These are phyloP conservation scores for Lachnum nothofagi DNA, from an alignment of 2,329 filamentous ascomycete species.

Conservation along the genomic window DNA sequence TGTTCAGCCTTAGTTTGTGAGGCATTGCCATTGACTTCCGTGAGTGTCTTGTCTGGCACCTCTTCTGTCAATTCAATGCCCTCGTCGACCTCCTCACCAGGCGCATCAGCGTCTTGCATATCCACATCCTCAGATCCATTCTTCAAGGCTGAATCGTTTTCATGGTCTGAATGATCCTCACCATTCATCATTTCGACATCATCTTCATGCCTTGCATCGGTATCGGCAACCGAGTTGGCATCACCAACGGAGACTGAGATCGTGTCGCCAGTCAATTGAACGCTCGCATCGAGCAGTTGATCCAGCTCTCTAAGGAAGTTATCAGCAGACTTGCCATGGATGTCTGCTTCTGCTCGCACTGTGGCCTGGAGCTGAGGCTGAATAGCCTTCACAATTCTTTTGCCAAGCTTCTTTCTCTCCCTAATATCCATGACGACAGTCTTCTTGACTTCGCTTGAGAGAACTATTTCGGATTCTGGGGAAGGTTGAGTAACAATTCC, in stretches of 20 bases:
- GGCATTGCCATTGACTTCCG: conserved; percentile 21
- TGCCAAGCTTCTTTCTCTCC: conserved; percentile 78
- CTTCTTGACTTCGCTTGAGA: conserved; percentile 31
- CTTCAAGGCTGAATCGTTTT: conserved; percentile 3
- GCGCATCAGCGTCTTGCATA: conserved; percentile 34
- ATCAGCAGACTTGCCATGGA: conserved; percentile 65
- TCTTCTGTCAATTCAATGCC: conserved; percentile 19
- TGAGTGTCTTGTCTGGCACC: neutral
- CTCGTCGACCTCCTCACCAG: conserved; percentile 16
- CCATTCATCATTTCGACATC: conserved; percentile 21
- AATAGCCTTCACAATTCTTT: conserved; percentile 79
- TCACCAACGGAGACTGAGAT: conserved; percentile 39
- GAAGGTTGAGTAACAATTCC: conserved; percentile 39
- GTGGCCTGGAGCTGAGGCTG: conserved; percentile 74
- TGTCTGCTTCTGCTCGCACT: conserved; percentile 73
- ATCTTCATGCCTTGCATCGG: conserved; percentile 37
- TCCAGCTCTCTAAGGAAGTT: conserved; percentile 70
- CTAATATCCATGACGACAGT: conserved; percentile 58
- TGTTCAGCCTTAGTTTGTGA: conserved; percentile 23
- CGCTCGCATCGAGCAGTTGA: conserved; percentile 62
- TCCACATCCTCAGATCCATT: conserved; percentile 33
- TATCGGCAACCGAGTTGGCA: conserved; percentile 36
- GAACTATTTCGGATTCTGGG: conserved; percentile 16
- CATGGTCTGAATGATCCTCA: conserved; percentile 8
- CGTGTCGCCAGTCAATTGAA: conserved; percentile 44